Evolutionary conservation across 768 basidiomycete genomes (phyloP), one percentile per base, ranked within the genome.

Genomic region (Tylopilus plumbeoviolaceoides): DNA sequence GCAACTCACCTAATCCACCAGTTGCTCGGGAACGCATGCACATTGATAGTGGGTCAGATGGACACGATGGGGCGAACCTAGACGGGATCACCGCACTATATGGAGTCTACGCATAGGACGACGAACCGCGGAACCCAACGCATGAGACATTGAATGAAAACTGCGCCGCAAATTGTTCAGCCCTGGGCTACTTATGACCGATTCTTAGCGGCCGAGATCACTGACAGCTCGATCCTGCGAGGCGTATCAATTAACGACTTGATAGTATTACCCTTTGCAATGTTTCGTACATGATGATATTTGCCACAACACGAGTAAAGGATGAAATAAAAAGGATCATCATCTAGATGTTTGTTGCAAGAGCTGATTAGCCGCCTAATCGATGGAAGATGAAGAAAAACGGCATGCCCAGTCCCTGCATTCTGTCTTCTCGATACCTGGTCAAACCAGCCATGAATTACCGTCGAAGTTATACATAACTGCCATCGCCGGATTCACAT

Each of bases 351-450:
- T 36, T 51, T 67, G 79, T 85, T 70, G 68, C 81, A 78, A 73
- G 73, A 76, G 72, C 84, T 85, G 85, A 87, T 87, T 87, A 80
- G 76, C 83, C 85, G 75, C 75, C 64, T 71, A 63, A 75, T 74
- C 82, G 70, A 69, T 79, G 58, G 63, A 56, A 60, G 25, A 28
- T 63, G 54, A 63, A 63, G 76, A 78, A 66, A 73, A 76, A 80
- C 77, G 81, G 78, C 83, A 86, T 84, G 85, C 85, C 85, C 84
- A 87, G 84, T 71, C 73, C 73, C 62, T 76, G 80, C 54, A 53
- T 53, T 38, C 25, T 75, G 60, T 83, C 75, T 84, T 62, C 82
- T 81, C 82, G 75, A 70, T 65, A 56, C 55, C 25, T 67, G 65
- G 56, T 54, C 44, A 27, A 28, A 44, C 56, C 57, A 48, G 44